Percentiles rank a stretch among this genome's conserved stretches.
These are phyloP conservation scores for Sporisorium exsertum DNA, from an alignment of 1,284 basidiomycete genomes.

Conservation along the genomic window DNA sequence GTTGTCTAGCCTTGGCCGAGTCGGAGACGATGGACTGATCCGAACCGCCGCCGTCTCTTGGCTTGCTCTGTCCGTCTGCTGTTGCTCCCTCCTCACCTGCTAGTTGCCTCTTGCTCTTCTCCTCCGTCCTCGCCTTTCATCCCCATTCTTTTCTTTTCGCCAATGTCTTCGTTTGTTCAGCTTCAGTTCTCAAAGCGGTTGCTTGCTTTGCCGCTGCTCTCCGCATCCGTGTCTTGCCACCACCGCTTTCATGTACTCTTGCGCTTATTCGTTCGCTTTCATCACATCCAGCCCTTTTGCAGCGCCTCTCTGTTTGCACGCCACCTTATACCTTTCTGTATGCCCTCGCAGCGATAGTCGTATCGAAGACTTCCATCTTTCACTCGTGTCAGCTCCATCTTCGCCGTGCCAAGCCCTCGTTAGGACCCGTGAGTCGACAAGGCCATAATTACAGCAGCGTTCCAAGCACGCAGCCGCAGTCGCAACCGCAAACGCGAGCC, in stretches of 20 bases:
- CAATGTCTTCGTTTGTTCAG: not conserved
- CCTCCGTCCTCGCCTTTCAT: not conserved
- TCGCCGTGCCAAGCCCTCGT: not conserved
- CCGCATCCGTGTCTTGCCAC: not conserved
- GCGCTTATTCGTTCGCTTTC: too few species aligned
- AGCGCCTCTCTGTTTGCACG: too few species aligned
- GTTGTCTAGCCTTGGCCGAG: too few species aligned
- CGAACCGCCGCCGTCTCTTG: not conserved
- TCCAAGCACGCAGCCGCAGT: constrained; percentile 10
- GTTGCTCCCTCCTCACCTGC: not conserved
- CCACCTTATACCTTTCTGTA: too few species aligned
- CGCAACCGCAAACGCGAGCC: constrained; percentile 7
- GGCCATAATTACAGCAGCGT: constrained; percentile 23
- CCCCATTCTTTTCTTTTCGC: not conserved
- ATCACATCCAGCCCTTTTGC: too few species aligned
- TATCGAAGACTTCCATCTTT: too few species aligned
- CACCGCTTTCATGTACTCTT: too few species aligned
- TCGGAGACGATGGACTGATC: not conserved
- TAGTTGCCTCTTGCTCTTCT: not conserved
- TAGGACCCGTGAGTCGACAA: constrained; percentile 23
- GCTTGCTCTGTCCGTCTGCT: not conserved
- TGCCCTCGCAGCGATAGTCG: too few species aligned
- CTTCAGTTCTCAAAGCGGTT: not conserved
- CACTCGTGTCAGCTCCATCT: too few species aligned
- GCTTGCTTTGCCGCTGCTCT: not conserved